phyloP scores from a whole-genome alignment of 345 rosid genomes.

The Populus ilicifolia region DNA sequence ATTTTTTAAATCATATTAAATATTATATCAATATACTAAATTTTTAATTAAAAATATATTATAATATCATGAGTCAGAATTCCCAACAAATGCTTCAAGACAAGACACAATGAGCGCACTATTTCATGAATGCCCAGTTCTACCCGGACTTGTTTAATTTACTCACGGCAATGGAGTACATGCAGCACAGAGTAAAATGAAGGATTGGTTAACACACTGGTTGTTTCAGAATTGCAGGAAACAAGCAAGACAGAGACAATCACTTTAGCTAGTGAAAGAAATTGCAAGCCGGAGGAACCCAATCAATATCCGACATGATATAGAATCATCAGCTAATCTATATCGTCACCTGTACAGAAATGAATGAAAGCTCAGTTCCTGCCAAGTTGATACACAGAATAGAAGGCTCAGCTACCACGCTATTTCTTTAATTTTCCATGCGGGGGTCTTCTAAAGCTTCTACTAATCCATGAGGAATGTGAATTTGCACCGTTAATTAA shows the following conservation, averaged over 20 bases:
- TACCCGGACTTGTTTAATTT: not conserved
- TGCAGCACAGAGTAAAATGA: not conserved
- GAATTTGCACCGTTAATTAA: too few species aligned
- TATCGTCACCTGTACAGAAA: not conserved
- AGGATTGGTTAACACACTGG: too few species aligned
- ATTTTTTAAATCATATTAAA: too few species aligned
- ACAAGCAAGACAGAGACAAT: not conserved
- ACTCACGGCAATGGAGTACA: not conserved
- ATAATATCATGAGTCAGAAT: too few species aligned
- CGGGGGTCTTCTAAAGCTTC: not conserved
- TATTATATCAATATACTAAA: too few species aligned
- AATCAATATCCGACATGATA: not conserved
- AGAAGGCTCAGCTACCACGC: not conserved
- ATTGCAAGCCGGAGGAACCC: not conserved
- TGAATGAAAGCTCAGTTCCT: not conserved
- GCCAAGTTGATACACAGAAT: not conserved
- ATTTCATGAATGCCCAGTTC: not conserved
- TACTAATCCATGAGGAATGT: too few species aligned
- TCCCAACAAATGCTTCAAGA: too few species aligned
- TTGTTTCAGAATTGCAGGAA: constrained; percentile 7
- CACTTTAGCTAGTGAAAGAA: not conserved
- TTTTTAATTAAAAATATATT: too few species aligned
- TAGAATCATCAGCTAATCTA: not conserved
- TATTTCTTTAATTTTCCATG: not conserved
- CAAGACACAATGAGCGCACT: not conserved